These are phyloP conservation scores for Candida tallmaniae DNA, from an alignment of 805 yeast genomes.

Conservation along the genomic window DNA sequence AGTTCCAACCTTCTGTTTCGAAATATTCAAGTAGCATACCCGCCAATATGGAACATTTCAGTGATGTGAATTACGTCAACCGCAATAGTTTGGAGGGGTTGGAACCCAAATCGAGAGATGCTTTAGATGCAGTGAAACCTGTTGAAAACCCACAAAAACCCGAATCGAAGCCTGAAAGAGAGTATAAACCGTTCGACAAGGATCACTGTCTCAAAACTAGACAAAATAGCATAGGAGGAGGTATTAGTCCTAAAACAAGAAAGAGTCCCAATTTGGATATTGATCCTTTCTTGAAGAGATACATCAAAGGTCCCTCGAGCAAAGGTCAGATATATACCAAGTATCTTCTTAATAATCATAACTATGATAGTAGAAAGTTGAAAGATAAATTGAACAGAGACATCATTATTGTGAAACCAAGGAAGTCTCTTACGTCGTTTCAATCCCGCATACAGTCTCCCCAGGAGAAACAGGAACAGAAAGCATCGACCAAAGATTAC, in stretches of 20 bases:
- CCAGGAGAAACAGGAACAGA: neutral
- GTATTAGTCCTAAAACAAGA: constrained; percentile 4
- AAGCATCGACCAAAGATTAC: neutral
- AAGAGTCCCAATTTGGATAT: neutral
- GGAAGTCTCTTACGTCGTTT: constrained; percentile 2
- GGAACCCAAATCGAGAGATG: neutral
- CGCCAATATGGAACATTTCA: too few relatives aligned
- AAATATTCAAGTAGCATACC: neutral
- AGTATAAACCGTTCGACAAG: constrained; percentile 1
- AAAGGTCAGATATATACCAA: constrained; percentile 6
- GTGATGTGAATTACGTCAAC: neutral
- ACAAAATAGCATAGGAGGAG: constrained; percentile 4
- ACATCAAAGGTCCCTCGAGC: constrained; percentile 6
- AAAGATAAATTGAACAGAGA: neutral
- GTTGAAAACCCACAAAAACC: too few relatives aligned
- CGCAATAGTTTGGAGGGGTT: neutral
- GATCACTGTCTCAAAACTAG: neutral
- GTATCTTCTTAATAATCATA: constrained; percentile 3
- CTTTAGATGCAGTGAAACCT: too few relatives aligned
- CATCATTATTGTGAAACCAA: constrained; percentile 2
- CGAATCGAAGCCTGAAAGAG: neutral
- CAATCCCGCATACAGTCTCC: constrained; percentile 4
- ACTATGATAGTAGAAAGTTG: neutral
- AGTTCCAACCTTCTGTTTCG: neutral
- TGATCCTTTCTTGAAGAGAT: constrained; percentile 10